Conservation (phyloP, 164 flowering plant species). For the Dillenia turbinata region DNA sequence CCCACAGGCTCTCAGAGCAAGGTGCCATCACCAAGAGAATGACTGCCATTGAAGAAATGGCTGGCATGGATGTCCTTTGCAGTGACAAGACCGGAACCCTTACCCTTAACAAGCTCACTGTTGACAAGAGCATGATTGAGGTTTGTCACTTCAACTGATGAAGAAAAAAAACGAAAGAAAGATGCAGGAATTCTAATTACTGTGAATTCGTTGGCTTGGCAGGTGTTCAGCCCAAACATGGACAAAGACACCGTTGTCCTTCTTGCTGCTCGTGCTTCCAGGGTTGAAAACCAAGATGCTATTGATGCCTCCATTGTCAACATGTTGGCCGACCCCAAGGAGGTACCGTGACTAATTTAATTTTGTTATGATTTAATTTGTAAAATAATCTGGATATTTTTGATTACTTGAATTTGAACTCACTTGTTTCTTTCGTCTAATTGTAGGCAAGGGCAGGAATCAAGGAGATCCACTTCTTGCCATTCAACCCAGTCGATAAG, state of each 20-base stretch:
- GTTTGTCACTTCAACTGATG: too few species aligned
- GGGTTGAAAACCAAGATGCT: conserved; percentile 82
- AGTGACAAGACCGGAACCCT: too few species aligned
- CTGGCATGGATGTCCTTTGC: too few species aligned
- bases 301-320: conserved; percentile 77
- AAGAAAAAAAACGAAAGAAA: too few species aligned
- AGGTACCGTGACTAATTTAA: conserved; percentile 31
- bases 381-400: too few species aligned
- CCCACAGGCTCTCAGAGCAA: too few species aligned
- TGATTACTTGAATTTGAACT: too few species aligned
- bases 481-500: conserved; percentile 79
- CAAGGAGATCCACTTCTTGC: conserved; percentile 68
- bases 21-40: too few species aligned
- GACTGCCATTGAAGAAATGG: too few species aligned
- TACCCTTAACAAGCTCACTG: not conserved
- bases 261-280: conserved; percentile 73
- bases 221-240: conserved; percentile 46
- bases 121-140: not conserved
- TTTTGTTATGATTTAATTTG: too few species aligned
- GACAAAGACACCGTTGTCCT: conserved; percentile 54
- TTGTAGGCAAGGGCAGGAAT: conserved; percentile 75
- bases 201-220: not conserved
- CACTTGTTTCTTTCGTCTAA: too few species aligned
- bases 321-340: conserved; percentile 71
- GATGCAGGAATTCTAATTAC: too few species aligned